A percentile compares a stretch with the other conserved stretches of the same genome.
phyloP scores from a whole-genome alignment of 2,329 filamentous ascomycete species.

The Hypoxylon sp. region DNA sequence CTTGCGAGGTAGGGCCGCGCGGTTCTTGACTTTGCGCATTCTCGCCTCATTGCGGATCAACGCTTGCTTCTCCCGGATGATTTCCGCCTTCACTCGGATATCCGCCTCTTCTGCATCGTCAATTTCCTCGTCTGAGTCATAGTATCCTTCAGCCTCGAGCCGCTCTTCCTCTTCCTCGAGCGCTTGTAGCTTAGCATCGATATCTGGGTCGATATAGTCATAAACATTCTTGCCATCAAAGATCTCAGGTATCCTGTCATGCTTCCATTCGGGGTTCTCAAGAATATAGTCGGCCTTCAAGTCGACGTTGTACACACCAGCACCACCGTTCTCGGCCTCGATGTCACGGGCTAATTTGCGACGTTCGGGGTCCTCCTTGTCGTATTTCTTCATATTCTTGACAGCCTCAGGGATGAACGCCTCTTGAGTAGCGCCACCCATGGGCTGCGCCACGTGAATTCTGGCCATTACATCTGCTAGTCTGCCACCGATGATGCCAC shows the following conservation, averaged over 20 bases:
- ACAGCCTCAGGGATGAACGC: constrained; percentile 90
- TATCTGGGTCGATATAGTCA: constrained; percentile 97
- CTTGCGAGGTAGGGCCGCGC: constrained; percentile 90
- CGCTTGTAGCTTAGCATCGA: constrained; percentile 90
- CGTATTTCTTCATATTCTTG: constrained; percentile 87
- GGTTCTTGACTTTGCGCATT: constrained; percentile 99
- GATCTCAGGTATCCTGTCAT: constrained; percentile 95
- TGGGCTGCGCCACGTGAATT: constrained; percentile 96
- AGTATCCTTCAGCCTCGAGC: constrained; percentile 91
- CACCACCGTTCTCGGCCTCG: constrained; percentile 92
- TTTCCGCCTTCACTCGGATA: constrained; percentile 89
- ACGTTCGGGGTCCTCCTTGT: constrained; percentile 89
- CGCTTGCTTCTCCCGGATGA: constrained; percentile 94
- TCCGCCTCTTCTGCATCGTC: constrained; percentile 93
- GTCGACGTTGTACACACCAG: constrained; percentile 96
- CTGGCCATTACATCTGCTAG: constrained; percentile 91
- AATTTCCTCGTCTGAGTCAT: constrained; percentile 85
- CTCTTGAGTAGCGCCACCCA: constrained; percentile 83
- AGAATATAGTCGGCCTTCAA: constrained; percentile 90
- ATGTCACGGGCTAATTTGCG: constrained; percentile 86
- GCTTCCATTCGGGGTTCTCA: constrained; percentile 92
- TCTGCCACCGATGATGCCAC: constrained; percentile 82
- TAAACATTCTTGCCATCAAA: constrained; percentile 97
- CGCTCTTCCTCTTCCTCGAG: constrained; percentile 97
- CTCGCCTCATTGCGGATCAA: constrained; percentile 94